Conservation (phyloP, 2,329 filamentous ascomycete genomes). For the Neospermospora avenae region DNA sequence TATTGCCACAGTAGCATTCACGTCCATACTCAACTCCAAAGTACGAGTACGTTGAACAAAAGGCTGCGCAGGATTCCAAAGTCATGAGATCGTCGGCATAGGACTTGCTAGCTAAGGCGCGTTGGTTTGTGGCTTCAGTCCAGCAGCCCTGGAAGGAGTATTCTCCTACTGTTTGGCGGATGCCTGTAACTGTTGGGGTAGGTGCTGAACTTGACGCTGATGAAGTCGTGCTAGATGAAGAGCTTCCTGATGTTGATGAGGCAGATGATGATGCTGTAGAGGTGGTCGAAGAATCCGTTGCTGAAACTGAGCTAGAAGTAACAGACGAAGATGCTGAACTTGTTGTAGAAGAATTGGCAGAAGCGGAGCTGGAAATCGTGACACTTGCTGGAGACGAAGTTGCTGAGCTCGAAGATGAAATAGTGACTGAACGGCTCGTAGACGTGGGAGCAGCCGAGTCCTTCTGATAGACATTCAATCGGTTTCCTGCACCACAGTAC, state of each 20-base stretch:
- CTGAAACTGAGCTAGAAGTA: background rate
- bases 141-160: constrained; percentile 32
- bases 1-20: constrained; percentile 38
- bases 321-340: background rate
- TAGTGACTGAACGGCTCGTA: constrained; percentile 2
- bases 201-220: constrained; percentile 8
- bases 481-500: constrained; percentile 35
- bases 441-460: constrained; percentile 13
- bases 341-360: background rate
- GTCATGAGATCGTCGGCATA: constrained; percentile 33
- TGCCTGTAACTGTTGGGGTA: constrained; percentile 18
- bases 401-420: constrained; percentile 5
- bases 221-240: constrained; percentile 7
- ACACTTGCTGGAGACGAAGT: background rate
- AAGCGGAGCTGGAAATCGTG: constrained; percentile 1
- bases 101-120: constrained; percentile 27
- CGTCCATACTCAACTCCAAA: constrained; percentile 40
- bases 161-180: constrained; percentile 24
- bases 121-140: constrained; percentile 30
- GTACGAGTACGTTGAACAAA: constrained; percentile 34
- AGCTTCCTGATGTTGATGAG: background rate
- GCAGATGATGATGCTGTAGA: background rate
- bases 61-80: constrained; percentile 33
- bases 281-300: background rate
- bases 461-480: constrained; percentile 31